Evolutionary conservation across 495 filamentous ascomycete genomes (phyloP), one percentile per base, ranked within the genome.

Genomic region (Neurospora tetraspora): DNA sequence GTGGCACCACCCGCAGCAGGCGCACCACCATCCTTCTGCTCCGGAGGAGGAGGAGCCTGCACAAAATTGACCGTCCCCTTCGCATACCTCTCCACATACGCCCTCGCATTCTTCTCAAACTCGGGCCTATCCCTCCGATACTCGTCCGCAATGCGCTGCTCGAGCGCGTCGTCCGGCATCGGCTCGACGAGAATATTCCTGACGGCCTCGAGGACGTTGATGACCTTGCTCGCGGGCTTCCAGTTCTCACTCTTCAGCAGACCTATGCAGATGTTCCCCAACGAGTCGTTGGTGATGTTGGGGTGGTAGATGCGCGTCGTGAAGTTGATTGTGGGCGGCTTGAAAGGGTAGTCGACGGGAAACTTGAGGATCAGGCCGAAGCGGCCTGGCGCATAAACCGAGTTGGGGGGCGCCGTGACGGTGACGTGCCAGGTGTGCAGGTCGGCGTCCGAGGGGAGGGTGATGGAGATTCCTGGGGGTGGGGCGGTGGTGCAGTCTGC

Each of bases 291-390:
- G 78, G 92, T 94, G 65, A 99, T 90, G 83, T 99, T 99, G 16
- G 96, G 96, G 86, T 99, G 96, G 86, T 97, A 99, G 83, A 99
- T 93, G 79, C 96, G 97, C 45, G 96, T 99, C 70, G 88, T 86
- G 89, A 98, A 99, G 76, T 85, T 90, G 74, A 99, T 87, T 40
- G 85, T 86, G 0, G 96, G 96, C 5, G 96, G 90, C 78, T 96
- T 97, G 90, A 98, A 99, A 11, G 96, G 96, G 85, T 98, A 99
- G 74, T 96, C 92, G 72, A 82, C 83, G 23, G 96, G 96, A 5
- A 99, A 89, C 23, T 81, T 86, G 72, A 98, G 84, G 68, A 90
- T 85, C 23, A 99, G 83, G 45, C 88, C 86, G 89, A 96, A 99
- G 73, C 81, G 85, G 68, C 96, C 96, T 69, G 90, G 92, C 86